Base-by-base conservation (phyloP, 2,329 filamentous ascomycete species). In the Hypoxylon sp. region DNA sequence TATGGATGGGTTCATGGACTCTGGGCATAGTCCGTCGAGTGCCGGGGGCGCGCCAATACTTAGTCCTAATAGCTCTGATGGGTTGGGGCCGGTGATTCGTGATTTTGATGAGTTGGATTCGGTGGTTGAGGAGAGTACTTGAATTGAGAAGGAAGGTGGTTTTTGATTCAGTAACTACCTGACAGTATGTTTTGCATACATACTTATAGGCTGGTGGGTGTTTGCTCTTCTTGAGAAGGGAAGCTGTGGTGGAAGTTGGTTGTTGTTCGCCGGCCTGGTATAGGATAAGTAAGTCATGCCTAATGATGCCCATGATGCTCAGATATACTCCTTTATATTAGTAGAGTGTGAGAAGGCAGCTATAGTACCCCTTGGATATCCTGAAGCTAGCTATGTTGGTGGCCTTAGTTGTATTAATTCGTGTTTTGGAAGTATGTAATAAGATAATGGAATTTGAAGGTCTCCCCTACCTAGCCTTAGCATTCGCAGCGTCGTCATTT, bases 71-170 rank as follows among this genome's bases (percentile, higher is more conserved):
- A 58, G 58, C 5, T 48, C 59, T 5, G 61, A 63, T 16, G 57
- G 38, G 9, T 15, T 59, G 13, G 53, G 58, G 0, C 59, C 60
- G 1, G 35, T 66, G 21, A 68, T 68, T 26, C 59, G 61, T 31
- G 66, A 68, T 34, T 68, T 68, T 13, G 66, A 69, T 29, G 63
- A 68, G 46, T 42, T 69, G 12, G 61, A 66, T 17, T 63, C 60
- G 1, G 64, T 66, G 6, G 58, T 46, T 2, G 63, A 66, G 48
- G 63, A 65, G 41, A 40, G 50, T 8, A 48, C 11, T 12, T 47
- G 15, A 23, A 5, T 21, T 32, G 31, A 13, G 11, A 4, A 8
- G 4, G 7, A 12, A 9, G 7, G n/a, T 15, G n/a, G n/a, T n/a
- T n/a, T n/a, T n/a, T n/a, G n/a, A n/a, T n/a, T n/a, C n/a, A n/a